Percentiles rank a stretch among this genome's conserved stretches.
Conservation (phyloP, 2,329 filamentous ascomycete genomes). For the Stagonosporopsis chrysanthemi region DNA sequence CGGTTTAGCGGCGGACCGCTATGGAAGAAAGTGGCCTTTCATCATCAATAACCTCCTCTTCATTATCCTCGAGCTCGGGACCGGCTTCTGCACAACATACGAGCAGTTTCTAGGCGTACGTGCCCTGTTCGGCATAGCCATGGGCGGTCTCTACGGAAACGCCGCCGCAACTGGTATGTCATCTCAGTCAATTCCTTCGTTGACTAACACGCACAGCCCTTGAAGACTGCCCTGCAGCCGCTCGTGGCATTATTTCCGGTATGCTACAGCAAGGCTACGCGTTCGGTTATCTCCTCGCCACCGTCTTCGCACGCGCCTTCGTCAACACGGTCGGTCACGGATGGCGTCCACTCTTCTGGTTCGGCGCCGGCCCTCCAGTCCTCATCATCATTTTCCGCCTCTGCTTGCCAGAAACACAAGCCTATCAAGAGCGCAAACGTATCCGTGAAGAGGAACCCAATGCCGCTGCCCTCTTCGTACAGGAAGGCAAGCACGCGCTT, state of each 20-base stretch:
- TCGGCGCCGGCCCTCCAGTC: slow-evolving; percentile 80
- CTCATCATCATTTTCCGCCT: slow-evolving; percentile 82
- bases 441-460: slow-evolving; percentile 66
- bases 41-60: slow-evolving; percentile 68
- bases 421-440: slow-evolving; percentile 71
- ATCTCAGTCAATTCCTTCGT: background rate
- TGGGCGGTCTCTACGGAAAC: slow-evolving; percentile 70
- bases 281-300: slow-evolving; percentile 69
- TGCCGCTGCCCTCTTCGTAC: slow-evolving; percentile 72
- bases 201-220: slow-evolving; percentile 52
- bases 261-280: slow-evolving; percentile 71
- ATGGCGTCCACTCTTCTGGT: slow-evolving; percentile 91
- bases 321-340: slow-evolving; percentile 78
- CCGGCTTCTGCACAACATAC: slow-evolving; percentile 66
- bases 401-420: slow-evolving; percentile 78
- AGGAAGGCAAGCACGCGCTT: slow-evolving; percentile 79
- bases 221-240: slow-evolving; percentile 66
- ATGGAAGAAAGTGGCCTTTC: slow-evolving; percentile 65
- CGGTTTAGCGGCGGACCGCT: slow-evolving; percentile 62
- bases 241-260: slow-evolving; percentile 67
- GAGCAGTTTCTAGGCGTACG: slow-evolving; percentile 65
- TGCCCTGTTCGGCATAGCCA: slow-evolving; percentile 69
- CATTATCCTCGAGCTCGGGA: slow-evolving; percentile 66
- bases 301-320: slow-evolving; percentile 66
- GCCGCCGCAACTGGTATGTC: slow-evolving; percentile 61